Base-by-base conservation (phyloP, 495 filamentous ascomycete genomes). In the Podospora appendiculata region DNA sequence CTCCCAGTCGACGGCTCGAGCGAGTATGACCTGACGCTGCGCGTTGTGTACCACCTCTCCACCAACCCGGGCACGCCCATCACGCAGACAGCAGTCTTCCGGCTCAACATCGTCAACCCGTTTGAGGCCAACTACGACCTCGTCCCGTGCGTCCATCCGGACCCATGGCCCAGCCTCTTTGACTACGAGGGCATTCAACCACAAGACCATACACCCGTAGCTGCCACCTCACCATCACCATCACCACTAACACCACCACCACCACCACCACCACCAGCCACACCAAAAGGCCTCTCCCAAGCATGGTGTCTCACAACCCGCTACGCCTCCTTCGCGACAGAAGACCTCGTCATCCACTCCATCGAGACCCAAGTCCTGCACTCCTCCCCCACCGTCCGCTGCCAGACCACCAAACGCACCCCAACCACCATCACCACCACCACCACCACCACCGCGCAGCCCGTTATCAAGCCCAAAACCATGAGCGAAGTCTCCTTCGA, bases 71-170 rank as follows among this genome's bases (percentile, higher is more conserved):
- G 87, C 43, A 97, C 93, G 2, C 87, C 87, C 6, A 86, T 97
- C 8, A 80, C 82, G 4, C 92, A 92, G 62, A 80, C 79, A 1
- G 62, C 82, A 6, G 71, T 77, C 0, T 78, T 83, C 16, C 81
- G 83, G 12, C 60, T 99, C 12, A 78, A 83, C 13, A 76, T 96
- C 49, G 76, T 87, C 48, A 82, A 80, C 36, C 89, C 93, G 8
- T 95, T 97, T 55, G 89, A 95, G 69, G 86, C 89, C 8, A 89
- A 83, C 57, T 95, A 90, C 59, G 87, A 91, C 48, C 85, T 95
- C 57, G 72, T 80, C 2, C 89, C 93, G 12, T 79, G 83, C 4
- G 65, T 95, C 6, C 83, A 96, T 69, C 72, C 79, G 1, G 82
- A 84, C 47, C 76, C 79, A 8, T 97, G 92, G 92, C 92, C 94